Evolutionary conservation across 805 yeast genomes (phyloP), one percentile per base, ranked within the genome.

Genomic region (Pichia eremophila): DNA sequence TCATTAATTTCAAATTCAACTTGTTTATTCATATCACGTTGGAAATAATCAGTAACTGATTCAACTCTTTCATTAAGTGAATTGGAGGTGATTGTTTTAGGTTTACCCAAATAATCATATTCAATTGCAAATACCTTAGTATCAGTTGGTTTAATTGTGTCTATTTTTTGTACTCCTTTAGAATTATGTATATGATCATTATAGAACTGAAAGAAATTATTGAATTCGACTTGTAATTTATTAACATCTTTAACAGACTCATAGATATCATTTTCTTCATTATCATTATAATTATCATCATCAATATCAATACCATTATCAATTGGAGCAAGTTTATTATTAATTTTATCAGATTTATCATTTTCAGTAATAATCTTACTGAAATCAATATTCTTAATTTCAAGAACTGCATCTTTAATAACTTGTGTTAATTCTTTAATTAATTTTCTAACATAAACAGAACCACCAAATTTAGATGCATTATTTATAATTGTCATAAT

Each of bases 341-440:
- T 22, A 22, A 22, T 7, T 22, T 22, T 39, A 18, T 40, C 41
- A 39, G 38, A 3, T n/a, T 31, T 28, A 12, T 39, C 34, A 19
- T 61, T 62, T 29, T 66, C 58, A 59, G 68, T 56, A 52, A 73
- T 77, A 46, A 68, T 65, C 10, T 59, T 63, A 25, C 57, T 69
- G 18, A 68, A 17, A 45, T 52, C 55, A 31, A 52, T 22, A 8
- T 47, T 51, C 4, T 45, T 44, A 15, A 50, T 55, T 29, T 60
- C 54, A 14, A 57, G 58, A 38, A 74, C 50, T 0, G 77, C 63
- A 5, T 58, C 63, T 46, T 72, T 66, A 2, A 88, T 77, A 32
- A 85, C 51, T n/a, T 67, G 70, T 0, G 88, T 81, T 36, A 89
- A 57, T 40, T 71, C 75, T 48, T 73, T 72, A 1, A 84, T 75